Evolutionary conservation across 1,284 basidiomycete species (phyloP).

Genomic region (Polyporus tsugae): DNA sequence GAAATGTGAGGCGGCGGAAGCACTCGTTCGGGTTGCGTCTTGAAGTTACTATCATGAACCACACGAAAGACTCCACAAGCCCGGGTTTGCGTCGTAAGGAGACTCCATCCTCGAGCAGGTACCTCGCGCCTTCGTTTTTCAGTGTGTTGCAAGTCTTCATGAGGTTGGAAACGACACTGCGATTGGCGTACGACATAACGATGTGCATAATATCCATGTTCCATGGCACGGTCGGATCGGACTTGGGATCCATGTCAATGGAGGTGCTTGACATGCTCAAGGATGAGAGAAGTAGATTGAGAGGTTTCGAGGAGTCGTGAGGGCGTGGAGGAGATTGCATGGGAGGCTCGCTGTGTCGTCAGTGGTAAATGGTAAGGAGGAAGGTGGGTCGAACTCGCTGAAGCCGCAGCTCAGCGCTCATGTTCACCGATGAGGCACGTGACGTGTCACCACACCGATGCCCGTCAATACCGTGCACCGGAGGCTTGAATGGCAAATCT

Average conservation of each 20-base stretch:
- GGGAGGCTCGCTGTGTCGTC: not conserved
- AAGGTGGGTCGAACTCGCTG: too few relatives aligned
- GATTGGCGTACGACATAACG: not conserved
- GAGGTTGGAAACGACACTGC: not conserved
- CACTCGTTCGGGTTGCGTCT: not conserved
- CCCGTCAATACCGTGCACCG: too few relatives aligned
- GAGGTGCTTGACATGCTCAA: not conserved
- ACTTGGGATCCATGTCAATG: not conserved
- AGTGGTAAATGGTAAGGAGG: not conserved
- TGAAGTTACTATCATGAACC: not conserved
- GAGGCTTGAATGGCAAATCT: too few relatives aligned
- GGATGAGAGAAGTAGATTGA: not conserved
- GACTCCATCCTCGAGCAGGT: not conserved
- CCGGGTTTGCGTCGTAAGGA: not conserved
- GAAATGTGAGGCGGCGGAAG: not conserved
- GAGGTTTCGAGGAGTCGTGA: not conserved
- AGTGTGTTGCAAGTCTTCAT: not conserved
- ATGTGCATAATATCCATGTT: conserved; percentile 1
- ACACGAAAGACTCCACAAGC: not conserved
- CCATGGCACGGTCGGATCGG: not conserved
- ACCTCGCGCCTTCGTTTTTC: not conserved
- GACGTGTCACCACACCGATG: too few relatives aligned
- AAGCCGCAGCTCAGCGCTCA: too few relatives aligned
- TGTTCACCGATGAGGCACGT: too few relatives aligned
- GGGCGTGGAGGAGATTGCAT: not conserved